These are phyloP conservation scores for Paxillus ammoniavirescens DNA, from an alignment of 768 basidiomycete species.

Conservation along the genomic window DNA sequence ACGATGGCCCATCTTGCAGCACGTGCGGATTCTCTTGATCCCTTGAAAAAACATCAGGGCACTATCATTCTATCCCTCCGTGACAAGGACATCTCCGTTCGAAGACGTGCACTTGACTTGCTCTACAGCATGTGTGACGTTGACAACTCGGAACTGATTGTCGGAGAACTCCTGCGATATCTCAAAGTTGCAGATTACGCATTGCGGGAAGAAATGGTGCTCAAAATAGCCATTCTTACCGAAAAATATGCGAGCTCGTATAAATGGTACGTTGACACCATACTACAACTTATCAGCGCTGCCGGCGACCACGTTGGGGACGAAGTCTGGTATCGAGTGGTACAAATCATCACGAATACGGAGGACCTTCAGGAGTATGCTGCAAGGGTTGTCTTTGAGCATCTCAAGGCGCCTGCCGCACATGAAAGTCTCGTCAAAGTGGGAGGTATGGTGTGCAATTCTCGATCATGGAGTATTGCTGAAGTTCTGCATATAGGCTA, in stretches of 20 bases:
- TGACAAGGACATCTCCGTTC: slow-evolving; percentile 96
- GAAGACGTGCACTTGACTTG: slow-evolving; percentile 90
- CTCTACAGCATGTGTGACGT: slow-evolving; percentile 99
- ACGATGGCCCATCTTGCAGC: slow-evolving; percentile 98
- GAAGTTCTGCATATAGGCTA: slow-evolving; percentile 60
- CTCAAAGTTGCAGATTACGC: slow-evolving; percentile 96
- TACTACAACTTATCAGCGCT: slow-evolving; percentile 90
- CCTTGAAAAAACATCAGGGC: slow-evolving; percentile 93
- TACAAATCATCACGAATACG: slow-evolving; percentile 98
- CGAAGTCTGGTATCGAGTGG: slow-evolving; percentile 99
- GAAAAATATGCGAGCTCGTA: slow-evolving; percentile 97
- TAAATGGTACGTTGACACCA: slow-evolving; percentile 99
- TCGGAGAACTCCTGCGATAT: slow-evolving; percentile 92
- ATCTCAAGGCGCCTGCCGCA: slow-evolving; percentile 78
- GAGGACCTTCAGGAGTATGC: slow-evolving; percentile 98
- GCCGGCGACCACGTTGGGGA: slow-evolving; percentile 99
- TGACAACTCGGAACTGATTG: slow-evolving; percentile 95
- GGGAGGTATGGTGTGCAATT: slow-evolving; percentile 58
- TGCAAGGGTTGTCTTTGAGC: slow-evolving; percentile 86
- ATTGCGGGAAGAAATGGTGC: slow-evolving; percentile 96
- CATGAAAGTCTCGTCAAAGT: slow-evolving; percentile 97
- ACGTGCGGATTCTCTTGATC: slow-evolving; percentile 83
- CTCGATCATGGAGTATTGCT: slow-evolving; percentile 4
- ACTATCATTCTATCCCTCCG: slow-evolving; percentile 93
- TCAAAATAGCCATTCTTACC: slow-evolving; percentile 98